phyloP scores from a whole-genome alignment of 2,329 filamentous ascomycete species.

The Exserohilum rostratum region DNA sequence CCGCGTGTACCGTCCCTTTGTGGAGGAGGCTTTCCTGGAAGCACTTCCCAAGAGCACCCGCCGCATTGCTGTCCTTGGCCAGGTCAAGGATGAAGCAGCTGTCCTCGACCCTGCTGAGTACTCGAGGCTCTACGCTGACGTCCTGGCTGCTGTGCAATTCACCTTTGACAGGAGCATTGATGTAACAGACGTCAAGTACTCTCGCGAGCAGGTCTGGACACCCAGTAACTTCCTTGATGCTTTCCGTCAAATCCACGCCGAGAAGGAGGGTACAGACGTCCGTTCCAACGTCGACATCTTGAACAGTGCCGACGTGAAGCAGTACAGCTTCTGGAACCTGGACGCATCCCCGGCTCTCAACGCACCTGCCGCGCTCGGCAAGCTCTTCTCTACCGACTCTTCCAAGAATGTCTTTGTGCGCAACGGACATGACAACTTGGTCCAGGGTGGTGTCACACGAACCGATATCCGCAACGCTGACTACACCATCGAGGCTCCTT shows the following conservation, averaged over 20 bases:
- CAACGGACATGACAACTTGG: constrained; percentile 66
- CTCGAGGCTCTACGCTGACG: constrained; percentile 91
- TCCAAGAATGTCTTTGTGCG: constrained; percentile 66
- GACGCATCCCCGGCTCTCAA: constrained; percentile 73
- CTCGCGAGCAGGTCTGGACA: constrained; percentile 71
- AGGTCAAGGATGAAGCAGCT: constrained; percentile 75
- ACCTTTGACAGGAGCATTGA: constrained; percentile 61
- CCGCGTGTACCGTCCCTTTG: constrained; percentile 91
- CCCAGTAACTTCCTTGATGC: constrained; percentile 58
- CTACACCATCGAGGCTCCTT: constrained; percentile 83
- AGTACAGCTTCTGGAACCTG: constrained; percentile 94
- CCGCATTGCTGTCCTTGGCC: constrained; percentile 84
- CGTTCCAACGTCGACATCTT: constrained; percentile 59
- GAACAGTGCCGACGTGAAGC: constrained; percentile 65
- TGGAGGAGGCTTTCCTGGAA: constrained; percentile 90
- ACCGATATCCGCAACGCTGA: constrained; percentile 84
- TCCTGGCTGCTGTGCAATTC: constrained; percentile 83
- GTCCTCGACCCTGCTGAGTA: constrained; percentile 77
- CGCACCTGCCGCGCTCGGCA: constrained; percentile 67
- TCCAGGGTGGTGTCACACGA: constrained; percentile 77
- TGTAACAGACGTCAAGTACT: constrained; percentile 88
- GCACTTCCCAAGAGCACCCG: constrained; percentile 76
- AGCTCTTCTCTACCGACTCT: constrained; percentile 66
- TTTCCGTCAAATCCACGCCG: constrained; percentile 54
- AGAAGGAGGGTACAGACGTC: constrained; percentile 49